These are phyloP conservation scores for Bipolaris bicolor DNA, from an alignment of 2,329 filamentous ascomycete genomes.

Conservation along the genomic window DNA sequence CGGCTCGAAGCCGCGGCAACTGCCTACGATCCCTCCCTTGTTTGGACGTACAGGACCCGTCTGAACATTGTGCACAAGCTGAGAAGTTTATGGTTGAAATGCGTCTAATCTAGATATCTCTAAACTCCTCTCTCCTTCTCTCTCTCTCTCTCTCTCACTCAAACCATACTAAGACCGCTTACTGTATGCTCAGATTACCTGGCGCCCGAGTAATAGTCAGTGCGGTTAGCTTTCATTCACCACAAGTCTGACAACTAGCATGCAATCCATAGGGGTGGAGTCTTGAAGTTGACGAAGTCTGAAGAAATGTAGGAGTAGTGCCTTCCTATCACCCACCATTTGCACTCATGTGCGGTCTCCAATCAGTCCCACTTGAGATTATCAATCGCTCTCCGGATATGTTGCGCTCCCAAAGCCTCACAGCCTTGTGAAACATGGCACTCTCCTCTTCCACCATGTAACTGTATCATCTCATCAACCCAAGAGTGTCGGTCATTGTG, in stretches of 20 bases:
- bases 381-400: slow-evolving; percentile 22
- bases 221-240: background rate
- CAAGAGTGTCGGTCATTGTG: slow-evolving; percentile 35
- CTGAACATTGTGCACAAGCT: background rate
- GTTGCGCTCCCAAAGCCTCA: slow-evolving; percentile 23
- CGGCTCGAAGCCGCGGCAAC: background rate
- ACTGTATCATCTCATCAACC: slow-evolving; percentile 24
- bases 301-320: background rate
- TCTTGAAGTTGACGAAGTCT: background rate
- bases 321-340: background rate
- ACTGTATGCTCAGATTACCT: background rate
- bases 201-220: background rate
- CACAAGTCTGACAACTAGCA: background rate
- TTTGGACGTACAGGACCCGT: background rate
- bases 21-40: background rate
- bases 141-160: background rate
- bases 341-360: background rate
- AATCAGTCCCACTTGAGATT: slow-evolving; percentile 22
- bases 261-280: background rate
- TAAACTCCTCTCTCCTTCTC: background rate
- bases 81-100: background rate
- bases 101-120: background rate
- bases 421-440: slow-evolving; percentile 16
- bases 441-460: slow-evolving; percentile 25
- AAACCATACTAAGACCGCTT: background rate